Base-by-base conservation (phyloP, 805 yeast species). In the Ogataea allantospora region DNA sequence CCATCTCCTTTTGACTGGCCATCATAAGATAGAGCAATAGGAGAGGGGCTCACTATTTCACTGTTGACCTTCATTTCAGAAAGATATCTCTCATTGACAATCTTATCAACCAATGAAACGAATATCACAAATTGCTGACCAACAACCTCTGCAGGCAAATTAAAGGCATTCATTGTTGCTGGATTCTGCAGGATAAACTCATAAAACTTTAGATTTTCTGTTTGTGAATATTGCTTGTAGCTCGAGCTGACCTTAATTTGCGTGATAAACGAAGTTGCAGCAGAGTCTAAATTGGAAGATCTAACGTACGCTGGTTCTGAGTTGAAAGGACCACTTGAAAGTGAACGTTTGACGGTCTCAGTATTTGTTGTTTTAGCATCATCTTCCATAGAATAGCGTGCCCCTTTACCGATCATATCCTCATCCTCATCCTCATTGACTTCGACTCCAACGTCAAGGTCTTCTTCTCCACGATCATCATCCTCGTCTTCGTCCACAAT, bases 101-200 rank as follows among this genome's bases (percentile, higher is more conserved):
- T 20, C 25, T 60, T 51, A 33, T 67, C 69, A 45, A 71, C 66
- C 35, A 80, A 58, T 18, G 66, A 58, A 4, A 72, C 70, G 15
- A 65, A 51, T 4, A 77, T 54, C 4, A 71, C 62, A 30, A 77
- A 55, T 1, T 78, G 68, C 22, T 70, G 68, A 26, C 62, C 61
- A 15, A 55, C 50, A 14, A 75, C 71, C 29, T 63, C 61, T 9
- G 67, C 57, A 9, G 82, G 79, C 35, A 80, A 56, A 11, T 66
- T 64, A 16, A 77, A 44, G 5, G 78, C 48, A 48, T 65, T 72
- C 8, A 70, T 63, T 12, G 63, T 53, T 1, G 48, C 43, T 6
- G 77, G 68, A 14, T 60, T 60, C 27, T 68, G 30, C 26, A 60
- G 47, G 36, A 49, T 43, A 27, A 44, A 50, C 40, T 58, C 63